A percentile compares a stretch with the other conserved stretches of the same genome.
These are phyloP conservation scores for Hawksworthiomyces lignivorus DNA, from an alignment of 2,329 filamentous ascomycete genomes.

Conservation along the genomic window DNA sequence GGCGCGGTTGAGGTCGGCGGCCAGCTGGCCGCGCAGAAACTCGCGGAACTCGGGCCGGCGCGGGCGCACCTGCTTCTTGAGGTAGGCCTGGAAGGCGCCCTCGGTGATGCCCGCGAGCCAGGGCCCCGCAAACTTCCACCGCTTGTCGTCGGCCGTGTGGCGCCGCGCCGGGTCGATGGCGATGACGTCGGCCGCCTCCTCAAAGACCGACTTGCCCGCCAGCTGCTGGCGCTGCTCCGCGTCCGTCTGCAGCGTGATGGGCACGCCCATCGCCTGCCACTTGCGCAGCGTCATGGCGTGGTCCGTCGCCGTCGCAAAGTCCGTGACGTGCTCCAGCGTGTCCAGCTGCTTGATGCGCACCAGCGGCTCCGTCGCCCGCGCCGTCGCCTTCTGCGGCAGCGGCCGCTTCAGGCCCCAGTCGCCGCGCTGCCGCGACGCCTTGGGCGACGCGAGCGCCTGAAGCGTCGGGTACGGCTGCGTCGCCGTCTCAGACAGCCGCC, in stretches of 20 bases:
- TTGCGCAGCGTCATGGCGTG: constrained; percentile 75
- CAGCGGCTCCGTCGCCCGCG: constrained; percentile 63
- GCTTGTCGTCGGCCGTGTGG: constrained; percentile 33
- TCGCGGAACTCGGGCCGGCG: constrained; percentile 47
- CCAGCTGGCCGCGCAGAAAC: constrained; percentile 43
- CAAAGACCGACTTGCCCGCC: constrained; percentile 48
- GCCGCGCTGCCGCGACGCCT: constrained; percentile 63
- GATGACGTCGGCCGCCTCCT: constrained; percentile 49
- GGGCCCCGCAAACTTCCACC: constrained; percentile 61
- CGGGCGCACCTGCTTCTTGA: constrained; percentile 45
- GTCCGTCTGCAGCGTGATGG: constrained; percentile 36
- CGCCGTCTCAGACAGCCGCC: constrained; percentile 55
- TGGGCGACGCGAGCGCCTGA: constrained; percentile 73
- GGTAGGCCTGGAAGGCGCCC: constrained; percentile 50
- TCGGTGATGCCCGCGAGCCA: constrained; percentile 58
- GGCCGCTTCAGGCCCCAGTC: constrained; percentile 92
- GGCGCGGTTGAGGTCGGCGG: constrained; percentile 35
- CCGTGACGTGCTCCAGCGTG: constrained; percentile 79
- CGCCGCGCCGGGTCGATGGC: constrained; percentile 27
- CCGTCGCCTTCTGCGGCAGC: constrained; percentile 68
- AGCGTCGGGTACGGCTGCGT: constrained; percentile 74
- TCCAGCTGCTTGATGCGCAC: constrained; percentile 74
- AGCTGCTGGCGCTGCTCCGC: constrained; percentile 17
- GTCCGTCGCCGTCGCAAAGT: constrained; percentile 76
- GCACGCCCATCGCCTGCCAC: constrained; percentile 74